Percentiles rank a stretch among this genome's conserved stretches.
These are phyloP conservation scores for Rhazya stricta DNA, from an alignment of 257 asterid species.

Conservation along the genomic window DNA sequence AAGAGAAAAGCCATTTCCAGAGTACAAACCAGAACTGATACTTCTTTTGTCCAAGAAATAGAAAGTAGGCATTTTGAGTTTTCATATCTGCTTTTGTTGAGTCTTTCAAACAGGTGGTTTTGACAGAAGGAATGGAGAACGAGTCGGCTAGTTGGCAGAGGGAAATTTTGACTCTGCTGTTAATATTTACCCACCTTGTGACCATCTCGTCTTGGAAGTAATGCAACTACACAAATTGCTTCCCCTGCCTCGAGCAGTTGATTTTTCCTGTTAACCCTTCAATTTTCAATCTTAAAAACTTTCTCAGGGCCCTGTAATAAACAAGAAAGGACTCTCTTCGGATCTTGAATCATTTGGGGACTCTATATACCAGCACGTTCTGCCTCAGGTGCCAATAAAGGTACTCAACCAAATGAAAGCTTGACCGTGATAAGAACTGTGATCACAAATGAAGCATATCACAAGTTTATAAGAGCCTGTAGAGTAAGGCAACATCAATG, in stretches of 20 bases:
- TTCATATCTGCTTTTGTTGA: not conserved
- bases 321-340: not conserved
- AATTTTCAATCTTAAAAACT: too few species aligned
- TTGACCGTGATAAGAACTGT: too few species aligned
- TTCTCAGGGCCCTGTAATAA: not conserved
- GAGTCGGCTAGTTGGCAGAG: not conserved
- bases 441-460: too few species aligned
- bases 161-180: not conserved
- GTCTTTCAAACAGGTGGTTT: not conserved
- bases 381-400: not conserved
- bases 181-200: too few species aligned
- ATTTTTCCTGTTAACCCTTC: too few species aligned
- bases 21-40: not conserved
- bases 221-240: not conserved
- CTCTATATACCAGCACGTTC: not conserved
- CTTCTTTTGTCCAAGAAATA: not conserved
- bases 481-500: too few species aligned
- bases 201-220: not conserved
- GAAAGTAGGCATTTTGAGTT: not conserved
- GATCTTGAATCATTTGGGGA: not conserved
- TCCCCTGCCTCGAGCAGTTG: not conserved
- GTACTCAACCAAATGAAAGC: not conserved
- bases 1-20: not conserved
- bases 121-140: not conserved
- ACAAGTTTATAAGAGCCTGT: not conserved